Percentiles rank a stretch among this genome's conserved stretches.
Evolutionary conservation across 2,329 filamentous ascomycete genomes (phyloP).

Genomic region (Leptographium wingfieldii): DNA sequence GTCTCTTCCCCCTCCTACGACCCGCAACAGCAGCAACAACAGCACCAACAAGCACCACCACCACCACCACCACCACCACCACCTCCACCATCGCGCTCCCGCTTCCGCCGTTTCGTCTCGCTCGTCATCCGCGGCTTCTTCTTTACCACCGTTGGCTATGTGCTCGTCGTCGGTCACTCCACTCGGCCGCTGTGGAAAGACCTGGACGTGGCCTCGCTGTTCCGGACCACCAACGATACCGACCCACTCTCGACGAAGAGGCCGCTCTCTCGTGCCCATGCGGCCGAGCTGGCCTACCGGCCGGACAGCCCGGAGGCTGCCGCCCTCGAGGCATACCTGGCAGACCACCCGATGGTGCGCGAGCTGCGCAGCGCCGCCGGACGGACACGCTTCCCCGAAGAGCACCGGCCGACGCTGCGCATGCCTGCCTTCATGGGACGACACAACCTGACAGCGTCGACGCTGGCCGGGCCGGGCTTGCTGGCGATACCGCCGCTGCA

Average conservation of each 20-base stretch:
- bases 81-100: background rate
- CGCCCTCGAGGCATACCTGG: conserved; percentile 61
- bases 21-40: background rate
- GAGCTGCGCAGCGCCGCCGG: conserved; percentile 42
- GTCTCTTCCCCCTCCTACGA: background rate
- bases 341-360: conserved; percentile 58
- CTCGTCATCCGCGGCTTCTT: conserved; percentile 3
- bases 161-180: background rate
- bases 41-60: background rate
- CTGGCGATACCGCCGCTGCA: conserved; percentile 71
- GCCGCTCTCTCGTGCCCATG: background rate
- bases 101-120: background rate
- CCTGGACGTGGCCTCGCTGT: background rate
- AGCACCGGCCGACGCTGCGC: conserved; percentile 78
- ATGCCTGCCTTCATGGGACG: conserved; percentile 57
- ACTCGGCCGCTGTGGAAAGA: background rate
- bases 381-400: conserved; percentile 47
- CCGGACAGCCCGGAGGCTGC: conserved; percentile 40
- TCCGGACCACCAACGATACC: background rate
- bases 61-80: background rate
- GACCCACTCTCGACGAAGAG: too few relatives aligned
- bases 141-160: background rate
- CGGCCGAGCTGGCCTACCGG: conserved; percentile 29
- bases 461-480: conserved; percentile 60
- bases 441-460: conserved; percentile 72